These are phyloP conservation scores for Porodaedalea pini DNA, from an alignment of 1,284 basidiomycete genomes.

Conservation along the genomic window DNA sequence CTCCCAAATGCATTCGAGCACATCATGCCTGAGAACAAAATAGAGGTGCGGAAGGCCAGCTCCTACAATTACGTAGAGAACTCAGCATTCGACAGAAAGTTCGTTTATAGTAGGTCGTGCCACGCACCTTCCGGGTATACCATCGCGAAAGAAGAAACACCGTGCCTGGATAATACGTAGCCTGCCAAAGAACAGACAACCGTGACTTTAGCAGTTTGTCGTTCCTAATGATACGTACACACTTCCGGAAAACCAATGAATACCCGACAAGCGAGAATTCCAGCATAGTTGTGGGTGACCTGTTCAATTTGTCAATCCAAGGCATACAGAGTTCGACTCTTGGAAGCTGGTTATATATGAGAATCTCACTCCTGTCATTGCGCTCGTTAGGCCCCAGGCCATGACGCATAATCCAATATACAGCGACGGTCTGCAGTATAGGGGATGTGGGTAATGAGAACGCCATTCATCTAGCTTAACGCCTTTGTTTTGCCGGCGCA, in stretches of 20 bases:
- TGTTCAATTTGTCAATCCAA: neutral
- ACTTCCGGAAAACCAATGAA: constrained; percentile 27
- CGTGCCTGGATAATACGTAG: constrained; percentile 23
- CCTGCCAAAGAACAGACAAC: neutral
- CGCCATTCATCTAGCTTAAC: neutral
- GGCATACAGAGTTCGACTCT: too few species aligned
- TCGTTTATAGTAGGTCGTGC: neutral
- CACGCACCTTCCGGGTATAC: constrained; percentile 21
- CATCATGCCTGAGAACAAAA: constrained; percentile 38
- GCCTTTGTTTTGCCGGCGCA: too few species aligned
- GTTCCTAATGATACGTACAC: neutral
- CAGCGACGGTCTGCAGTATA: constrained; percentile 21
- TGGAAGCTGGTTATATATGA: too few species aligned
- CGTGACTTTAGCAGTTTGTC: neutral
- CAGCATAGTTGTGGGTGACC: constrained; percentile 26
- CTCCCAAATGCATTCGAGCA: constrained; percentile 43
- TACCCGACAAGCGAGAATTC: constrained; percentile 25
- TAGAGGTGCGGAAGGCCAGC: constrained; percentile 35
- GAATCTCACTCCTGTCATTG: constrained; percentile 25
- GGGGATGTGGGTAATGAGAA: too few species aligned
- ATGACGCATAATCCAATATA: constrained; percentile 27
- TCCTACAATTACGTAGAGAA: constrained; percentile 17
- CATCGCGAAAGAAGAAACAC: constrained; percentile 24
- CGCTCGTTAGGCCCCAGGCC: constrained; percentile 25
- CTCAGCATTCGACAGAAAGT: too few species aligned